Conservation (phyloP, 169 alveolate species). For the Plasmodium relictum region DNA sequence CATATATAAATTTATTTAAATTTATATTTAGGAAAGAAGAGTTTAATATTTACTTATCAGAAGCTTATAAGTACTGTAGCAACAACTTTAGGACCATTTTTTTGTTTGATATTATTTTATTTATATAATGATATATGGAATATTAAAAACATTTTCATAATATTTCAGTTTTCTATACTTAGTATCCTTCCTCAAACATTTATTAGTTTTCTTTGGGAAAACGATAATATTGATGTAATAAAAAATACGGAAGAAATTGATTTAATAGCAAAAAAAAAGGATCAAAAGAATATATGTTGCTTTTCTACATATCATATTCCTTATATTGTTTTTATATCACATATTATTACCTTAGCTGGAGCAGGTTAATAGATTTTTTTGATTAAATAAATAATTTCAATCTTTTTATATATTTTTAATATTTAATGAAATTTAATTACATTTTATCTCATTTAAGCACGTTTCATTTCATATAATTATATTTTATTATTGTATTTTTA, state of each 20-base stretch:
- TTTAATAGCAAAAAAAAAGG: conserved; percentile 23
- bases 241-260: conserved; percentile 34
- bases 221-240: conserved; percentile 6
- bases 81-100: conserved; percentile 69
- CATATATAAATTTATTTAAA: neutral
- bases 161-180: conserved; percentile 65
- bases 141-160: conserved; percentile 55
- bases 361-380: conserved; percentile 21
- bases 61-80: conserved; percentile 70
- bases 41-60: conserved; percentile 61
- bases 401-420: neutral
- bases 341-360: conserved; percentile 65
- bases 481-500: neutral
- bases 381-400: neutral
- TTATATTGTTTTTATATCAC: conserved; percentile 69
- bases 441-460: neutral
- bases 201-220: conserved; percentile 55
- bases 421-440: too few relatives aligned
- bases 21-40: conserved; percentile 35
- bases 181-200: conserved; percentile 58
- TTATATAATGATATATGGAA: conserved; percentile 64
- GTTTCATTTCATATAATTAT: neutral
- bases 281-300: conserved; percentile 12
- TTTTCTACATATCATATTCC: conserved; percentile 57
- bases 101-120: conserved; percentile 61